Conservation (phyloP, 352 stramenopile genomes). For the Globisporangium middletonii region DNA sequence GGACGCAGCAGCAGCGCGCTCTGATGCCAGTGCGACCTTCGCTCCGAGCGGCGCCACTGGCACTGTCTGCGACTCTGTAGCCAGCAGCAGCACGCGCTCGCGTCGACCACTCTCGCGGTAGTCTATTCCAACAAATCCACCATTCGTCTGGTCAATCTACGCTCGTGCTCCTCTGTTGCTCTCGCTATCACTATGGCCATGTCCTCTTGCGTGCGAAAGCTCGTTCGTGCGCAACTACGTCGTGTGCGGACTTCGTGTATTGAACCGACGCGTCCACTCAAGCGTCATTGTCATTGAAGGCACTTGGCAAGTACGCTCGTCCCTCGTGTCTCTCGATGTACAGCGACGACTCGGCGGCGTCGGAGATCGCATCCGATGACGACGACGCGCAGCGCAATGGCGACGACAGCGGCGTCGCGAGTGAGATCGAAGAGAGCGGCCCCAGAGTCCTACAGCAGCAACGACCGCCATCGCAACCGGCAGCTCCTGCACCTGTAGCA, state of each 20-base stretch:
- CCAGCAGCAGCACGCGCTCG: conserved; percentile 1
- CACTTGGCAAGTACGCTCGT: too few species aligned
- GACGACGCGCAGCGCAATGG: conserved; percentile 20
- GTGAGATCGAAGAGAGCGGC: conserved; percentile 46
- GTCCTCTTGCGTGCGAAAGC: neutral
- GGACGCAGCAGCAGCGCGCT: conserved; percentile 1
- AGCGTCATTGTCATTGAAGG: too few species aligned
- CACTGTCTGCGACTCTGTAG: conserved; percentile 14
- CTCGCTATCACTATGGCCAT: neutral
- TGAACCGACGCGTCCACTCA: too few species aligned
- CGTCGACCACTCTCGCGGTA: conserved; percentile 15
- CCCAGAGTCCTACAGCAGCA: neutral
- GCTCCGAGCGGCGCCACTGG: too few species aligned
- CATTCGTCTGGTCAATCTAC: conserved; percentile 38
- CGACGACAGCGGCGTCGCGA: conserved; percentile 38
- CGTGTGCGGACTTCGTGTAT: too few species aligned
- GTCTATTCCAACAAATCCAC: conserved; percentile 45
- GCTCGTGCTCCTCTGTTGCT: conserved; percentile 6
- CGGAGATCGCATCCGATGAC: conserved; percentile 55
- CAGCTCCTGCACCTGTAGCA: conserved; percentile 9
- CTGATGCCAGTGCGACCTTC: neutral
- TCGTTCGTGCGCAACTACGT: too few species aligned
- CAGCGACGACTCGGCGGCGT: conserved; percentile 68
- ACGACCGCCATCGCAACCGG: neutral
- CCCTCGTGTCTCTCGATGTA: conserved; percentile 25